phyloP scores from a whole-genome alignment of 768 basidiomycete species.

The Rhodotorula babjevae region DNA sequence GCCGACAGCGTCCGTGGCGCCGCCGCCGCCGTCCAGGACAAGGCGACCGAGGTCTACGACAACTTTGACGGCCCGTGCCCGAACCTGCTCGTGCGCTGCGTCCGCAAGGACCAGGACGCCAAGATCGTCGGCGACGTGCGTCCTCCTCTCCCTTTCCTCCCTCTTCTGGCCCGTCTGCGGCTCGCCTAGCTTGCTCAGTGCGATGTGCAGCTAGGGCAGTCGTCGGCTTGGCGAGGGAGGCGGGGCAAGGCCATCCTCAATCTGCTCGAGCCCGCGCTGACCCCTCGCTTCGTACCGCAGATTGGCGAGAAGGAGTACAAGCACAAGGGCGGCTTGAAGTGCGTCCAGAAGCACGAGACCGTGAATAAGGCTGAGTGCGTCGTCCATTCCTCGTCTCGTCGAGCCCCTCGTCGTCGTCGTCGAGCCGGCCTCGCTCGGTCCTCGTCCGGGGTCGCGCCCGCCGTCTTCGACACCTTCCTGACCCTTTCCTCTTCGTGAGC shows the following conservation, averaged over 20 bases:
- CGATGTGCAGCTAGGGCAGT: no score
- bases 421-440: not conserved
- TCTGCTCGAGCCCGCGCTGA: not conserved
- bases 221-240: no score
- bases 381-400: not conserved
- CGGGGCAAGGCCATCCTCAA: no score
- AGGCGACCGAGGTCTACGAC: not conserved
- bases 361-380: conserved; percentile 21
- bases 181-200: no score
- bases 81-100: conserved; percentile 23
- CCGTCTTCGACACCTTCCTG: not conserved
- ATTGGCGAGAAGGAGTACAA: conserved; percentile 30
- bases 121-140: conserved; percentile 32
- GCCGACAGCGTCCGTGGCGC: not conserved
- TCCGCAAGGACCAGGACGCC: conserved; percentile 23
- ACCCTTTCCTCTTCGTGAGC: not conserved
- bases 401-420: not conserved
- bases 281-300: not conserved
- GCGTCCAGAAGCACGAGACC: conserved; percentile 20
- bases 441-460: no score
- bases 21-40: no score
- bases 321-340: conserved; percentile 15
- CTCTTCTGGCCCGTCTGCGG: no score
- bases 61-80: conserved; percentile 26
- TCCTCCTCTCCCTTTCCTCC: not conserved